Percentiles rank a stretch among this genome's conserved stretches.
phyloP scores from a whole-genome alignment of 768 basidiomycete genomes.

The Lactarius vividus region DNA sequence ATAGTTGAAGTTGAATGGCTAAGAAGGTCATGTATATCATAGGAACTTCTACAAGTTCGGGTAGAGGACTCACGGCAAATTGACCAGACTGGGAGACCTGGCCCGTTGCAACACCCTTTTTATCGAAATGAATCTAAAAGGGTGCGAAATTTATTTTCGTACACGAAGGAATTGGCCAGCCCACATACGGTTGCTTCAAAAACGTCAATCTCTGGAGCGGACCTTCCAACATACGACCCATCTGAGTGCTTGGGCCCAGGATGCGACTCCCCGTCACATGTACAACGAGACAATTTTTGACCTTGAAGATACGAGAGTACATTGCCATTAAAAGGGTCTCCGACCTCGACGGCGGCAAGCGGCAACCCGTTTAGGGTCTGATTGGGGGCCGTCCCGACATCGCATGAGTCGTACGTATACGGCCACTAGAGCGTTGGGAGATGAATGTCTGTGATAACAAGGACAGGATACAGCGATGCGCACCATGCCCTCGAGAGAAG shows the following conservation, averaged over 20 bases:
- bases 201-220: constrained; percentile 71
- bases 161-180: neutral
- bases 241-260: constrained; percentile 52
- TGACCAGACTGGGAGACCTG: constrained; percentile 27
- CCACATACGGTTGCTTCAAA: constrained; percentile 49
- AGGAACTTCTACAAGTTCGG: neutral
- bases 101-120: neutral
- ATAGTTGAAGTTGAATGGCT: constrained; percentile 27
- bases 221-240: constrained; percentile 59
- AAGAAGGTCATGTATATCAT: neutral
- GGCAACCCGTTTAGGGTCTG: constrained; percentile 74
- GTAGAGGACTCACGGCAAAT: constrained; percentile 24
- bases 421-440: constrained; percentile 55
- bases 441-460: constrained; percentile 1
- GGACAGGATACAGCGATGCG: constrained; percentile 29
- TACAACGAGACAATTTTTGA: constrained; percentile 41
- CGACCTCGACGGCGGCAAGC: constrained; percentile 53
- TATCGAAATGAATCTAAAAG: neutral
- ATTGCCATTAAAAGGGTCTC: constrained; percentile 51
- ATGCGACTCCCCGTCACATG: constrained; percentile 46
- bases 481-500: constrained; percentile 78
- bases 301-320: constrained; percentile 83
- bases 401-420: constrained; percentile 81
- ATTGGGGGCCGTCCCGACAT: constrained; percentile 88
- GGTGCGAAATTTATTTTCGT: neutral